Evolutionary conservation across 345 rosid species (phyloP).

Genomic region (Conringia planisiliqua): DNA sequence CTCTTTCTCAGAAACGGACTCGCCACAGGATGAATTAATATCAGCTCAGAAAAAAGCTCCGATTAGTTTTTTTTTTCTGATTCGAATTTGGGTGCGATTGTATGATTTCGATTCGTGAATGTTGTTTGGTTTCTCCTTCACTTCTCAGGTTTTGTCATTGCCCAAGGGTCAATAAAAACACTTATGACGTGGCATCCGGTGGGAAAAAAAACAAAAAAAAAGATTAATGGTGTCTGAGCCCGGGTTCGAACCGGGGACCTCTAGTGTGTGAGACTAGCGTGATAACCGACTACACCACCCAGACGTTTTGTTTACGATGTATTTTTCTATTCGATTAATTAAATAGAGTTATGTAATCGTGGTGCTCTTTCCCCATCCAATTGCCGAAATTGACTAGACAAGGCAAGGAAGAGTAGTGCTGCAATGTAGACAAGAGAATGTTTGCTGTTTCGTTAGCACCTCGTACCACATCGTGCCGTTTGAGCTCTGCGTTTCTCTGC

Average conservation of each 20-base stretch:
- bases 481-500: constrained; percentile 21
- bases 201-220: not conserved
- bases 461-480: constrained; percentile 35
- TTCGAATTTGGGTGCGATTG: constrained; percentile 1
- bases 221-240: constrained; percentile 39
- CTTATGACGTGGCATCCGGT: not conserved
- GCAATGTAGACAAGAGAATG: constrained; percentile 12
- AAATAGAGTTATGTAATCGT: not conserved
- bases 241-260: constrained; percentile 77
- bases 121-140: not conserved
- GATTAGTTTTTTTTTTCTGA: constrained; percentile 12
- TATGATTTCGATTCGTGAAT: not conserved
- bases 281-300: constrained; percentile 51
- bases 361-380: not conserved
- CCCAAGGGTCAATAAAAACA: not conserved
- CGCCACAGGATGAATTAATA: not conserved
- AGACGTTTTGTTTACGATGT: not conserved
- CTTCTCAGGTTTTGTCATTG: not conserved
- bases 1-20: not conserved
- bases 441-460: constrained; percentile 21
- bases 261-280: constrained; percentile 85
- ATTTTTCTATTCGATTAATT: too few species aligned
- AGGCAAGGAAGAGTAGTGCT: not conserved
- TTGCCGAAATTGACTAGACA: constrained; percentile 18
- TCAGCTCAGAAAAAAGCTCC: not conserved